Evolutionary conservation across 2,329 filamentous ascomycete species (phyloP), one percentile per base, ranked within the genome.

Genomic region (Macrophomina tecta): DNA sequence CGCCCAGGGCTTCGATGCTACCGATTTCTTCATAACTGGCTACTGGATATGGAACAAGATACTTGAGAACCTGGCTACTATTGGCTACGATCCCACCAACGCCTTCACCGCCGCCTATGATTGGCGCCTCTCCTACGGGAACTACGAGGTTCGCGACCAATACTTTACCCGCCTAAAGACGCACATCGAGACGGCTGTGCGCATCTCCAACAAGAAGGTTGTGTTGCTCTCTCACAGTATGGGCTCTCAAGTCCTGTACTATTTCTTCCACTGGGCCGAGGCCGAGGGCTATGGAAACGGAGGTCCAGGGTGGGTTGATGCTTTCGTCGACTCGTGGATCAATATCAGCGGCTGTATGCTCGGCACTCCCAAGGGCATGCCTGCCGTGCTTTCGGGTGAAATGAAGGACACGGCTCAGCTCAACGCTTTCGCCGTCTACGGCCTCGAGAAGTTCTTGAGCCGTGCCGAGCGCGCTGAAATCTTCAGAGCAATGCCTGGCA

Each of bases 31-130:
- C 79, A 89, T 90, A 70, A 89, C 87, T 1, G 88, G 89, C 4
- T 99, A 99, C 80, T 99, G 95, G 95, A 98, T 99, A 68, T 97
- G 94, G 94, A 97, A 92, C 81, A 98, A 98, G 81, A 97, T 99
- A 68, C 85, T 99, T 60, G 95, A 99, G 80, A 99, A 99, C 74
- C 83, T 99, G 62, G 95, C 95, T 0, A 95, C 93, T 0, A 91
- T 99, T 67, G 95, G 95, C 14, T 99, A 99, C 77, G 95, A 99
- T 75, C 94, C 95, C 86, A 88, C 85, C 2, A 90, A 90, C 72
- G 87, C 88, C 0, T 90, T 89, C 70, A 88, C 87, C 0, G 88
- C 88, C 1, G 86, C 88, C 0, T 90, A 99, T 76, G 95, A 99
- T 80, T 99, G 95, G 95, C 89, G 95, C 30, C 82, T 99, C 66